phyloP scores from a whole-genome alignment of 1,284 basidiomycete genomes.

The Erythrobasidium hasegawianum region DNA sequence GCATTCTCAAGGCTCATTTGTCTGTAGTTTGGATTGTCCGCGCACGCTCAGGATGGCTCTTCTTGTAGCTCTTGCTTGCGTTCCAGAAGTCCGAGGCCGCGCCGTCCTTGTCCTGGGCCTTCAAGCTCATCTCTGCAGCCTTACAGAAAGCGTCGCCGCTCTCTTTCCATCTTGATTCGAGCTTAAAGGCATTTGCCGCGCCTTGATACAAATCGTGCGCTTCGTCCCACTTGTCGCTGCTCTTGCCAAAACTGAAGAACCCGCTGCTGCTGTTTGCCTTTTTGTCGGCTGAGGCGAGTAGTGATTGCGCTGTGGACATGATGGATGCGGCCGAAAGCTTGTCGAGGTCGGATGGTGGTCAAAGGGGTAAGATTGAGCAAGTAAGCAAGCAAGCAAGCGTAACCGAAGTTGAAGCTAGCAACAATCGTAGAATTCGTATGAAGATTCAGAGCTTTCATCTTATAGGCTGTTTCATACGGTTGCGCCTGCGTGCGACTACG shows the following conservation, averaged over 20 bases:
- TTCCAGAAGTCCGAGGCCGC: conserved; percentile 98
- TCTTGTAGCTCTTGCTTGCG: conserved; percentile 89
- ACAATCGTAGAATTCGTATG: neutral
- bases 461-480: neutral
- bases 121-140: conserved; percentile 86
- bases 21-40: neutral
- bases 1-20: too few relatives aligned
- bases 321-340: neutral
- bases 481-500: neutral
- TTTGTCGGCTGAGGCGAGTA: conserved; percentile 37
- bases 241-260: conserved; percentile 34
- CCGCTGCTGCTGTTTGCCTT: conserved; percentile 33
- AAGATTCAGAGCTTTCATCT: neutral
- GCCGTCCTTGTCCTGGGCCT: conserved; percentile 77
- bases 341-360: too few relatives aligned
- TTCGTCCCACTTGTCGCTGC: conserved; percentile 34
- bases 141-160: conserved; percentile 49
- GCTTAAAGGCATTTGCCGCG: conserved; percentile 91
- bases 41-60: conserved; percentile 75
- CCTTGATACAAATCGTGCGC: conserved; percentile 35
- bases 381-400: conserved; percentile 2
- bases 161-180: conserved; percentile 66
- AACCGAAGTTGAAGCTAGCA: too few relatives aligned
- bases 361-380: neutral
- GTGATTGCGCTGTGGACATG: conserved; percentile 33